Percentiles rank a stretch among this genome's conserved stretches.
Evolutionary conservation across 495 filamentous ascomycete species (phyloP).

Genomic region (Penicillium subrubescens): DNA sequence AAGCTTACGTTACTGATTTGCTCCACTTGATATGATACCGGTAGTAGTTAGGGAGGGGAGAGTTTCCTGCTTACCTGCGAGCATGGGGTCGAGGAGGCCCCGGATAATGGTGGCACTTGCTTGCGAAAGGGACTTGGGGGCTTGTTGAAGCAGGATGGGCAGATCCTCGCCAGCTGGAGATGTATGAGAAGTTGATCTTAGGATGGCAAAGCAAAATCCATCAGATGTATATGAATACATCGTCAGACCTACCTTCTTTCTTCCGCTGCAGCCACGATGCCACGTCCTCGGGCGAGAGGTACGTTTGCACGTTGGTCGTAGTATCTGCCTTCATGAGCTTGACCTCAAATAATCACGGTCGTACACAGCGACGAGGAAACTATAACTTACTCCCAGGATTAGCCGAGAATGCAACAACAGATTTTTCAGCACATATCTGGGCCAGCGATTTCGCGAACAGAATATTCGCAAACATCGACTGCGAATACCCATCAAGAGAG

Average conservation of each 20-base stretch:
- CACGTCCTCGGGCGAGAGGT: slow-evolving; percentile 22
- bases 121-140: slow-evolving; percentile 24
- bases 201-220: not conserved
- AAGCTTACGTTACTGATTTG: not conserved
- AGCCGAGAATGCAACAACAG: slow-evolving; percentile 24
- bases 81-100: slow-evolving; percentile 27
- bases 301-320: slow-evolving; percentile 22
- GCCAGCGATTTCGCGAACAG: slow-evolving; percentile 28
- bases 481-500: slow-evolving; percentile 26
- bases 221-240: not conserved
- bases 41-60: not conserved
- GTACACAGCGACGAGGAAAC: not conserved
- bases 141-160: slow-evolving; percentile 26
- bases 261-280: slow-evolving; percentile 26
- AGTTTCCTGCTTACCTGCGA: slow-evolving; percentile 19
- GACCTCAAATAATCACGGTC: not conserved
- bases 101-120: slow-evolving; percentile 25
- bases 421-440: slow-evolving; percentile 5
- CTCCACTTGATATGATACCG: not conserved
- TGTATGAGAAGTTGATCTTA: not conserved
- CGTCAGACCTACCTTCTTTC: slow-evolving; percentile 19
- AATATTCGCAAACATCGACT: slow-evolving; percentile 34
- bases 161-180: slow-evolving; percentile 22
- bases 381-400: slow-evolving; percentile 29
- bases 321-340: slow-evolving; percentile 18